A percentile compares a stretch with the other conserved stretches of the same genome.
These are phyloP conservation scores for Tephrocybe sp. DNA, from an alignment of 768 basidiomycete genomes.

Conservation along the genomic window DNA sequence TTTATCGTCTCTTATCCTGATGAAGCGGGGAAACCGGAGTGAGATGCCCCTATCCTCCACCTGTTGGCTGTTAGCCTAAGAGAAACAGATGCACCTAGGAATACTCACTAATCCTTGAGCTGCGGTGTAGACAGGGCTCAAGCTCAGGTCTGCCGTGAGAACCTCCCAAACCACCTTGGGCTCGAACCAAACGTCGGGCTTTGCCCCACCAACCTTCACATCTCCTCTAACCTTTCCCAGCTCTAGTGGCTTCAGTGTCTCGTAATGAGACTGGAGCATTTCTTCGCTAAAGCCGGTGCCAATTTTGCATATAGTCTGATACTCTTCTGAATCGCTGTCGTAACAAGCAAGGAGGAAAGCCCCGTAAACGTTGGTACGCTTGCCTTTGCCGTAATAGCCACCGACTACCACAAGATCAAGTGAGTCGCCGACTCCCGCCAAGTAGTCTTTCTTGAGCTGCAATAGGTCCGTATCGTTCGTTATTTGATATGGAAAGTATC, in stretches of 20 bases:
- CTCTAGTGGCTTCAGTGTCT: constrained; percentile 80
- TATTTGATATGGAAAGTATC: constrained; percentile 2
- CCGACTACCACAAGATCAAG: constrained; percentile 98
- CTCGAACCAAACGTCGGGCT: constrained; percentile 98
- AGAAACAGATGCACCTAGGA: neutral
- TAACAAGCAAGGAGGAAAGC: constrained; percentile 98
- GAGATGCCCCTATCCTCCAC: constrained; percentile 91
- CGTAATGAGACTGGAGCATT: constrained; percentile 73
- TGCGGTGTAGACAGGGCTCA: constrained; percentile 96
- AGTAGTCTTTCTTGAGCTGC: constrained; percentile 98
- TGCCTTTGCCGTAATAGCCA: constrained; percentile 96
- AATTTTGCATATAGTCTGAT: constrained; percentile 98
- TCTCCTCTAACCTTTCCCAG: constrained; percentile 69
- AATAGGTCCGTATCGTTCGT: neutral
- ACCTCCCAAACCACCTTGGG: constrained; percentile 99
- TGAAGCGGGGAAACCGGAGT: constrained; percentile 92
- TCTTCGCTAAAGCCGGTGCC: constrained; percentile 99
- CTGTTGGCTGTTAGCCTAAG: constrained; percentile 30
- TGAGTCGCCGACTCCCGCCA: constrained; percentile 95
- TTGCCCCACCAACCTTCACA: constrained; percentile 87
- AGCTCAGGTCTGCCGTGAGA: constrained; percentile 91
- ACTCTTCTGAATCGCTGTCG: constrained; percentile 91
- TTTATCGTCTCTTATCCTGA: constrained; percentile 93
- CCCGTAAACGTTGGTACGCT: constrained; percentile 95
- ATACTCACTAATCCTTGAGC: constrained; percentile 82